Base-by-base conservation (phyloP, 2,329 filamentous ascomycete genomes). In the Aspergillus sp. region DNA sequence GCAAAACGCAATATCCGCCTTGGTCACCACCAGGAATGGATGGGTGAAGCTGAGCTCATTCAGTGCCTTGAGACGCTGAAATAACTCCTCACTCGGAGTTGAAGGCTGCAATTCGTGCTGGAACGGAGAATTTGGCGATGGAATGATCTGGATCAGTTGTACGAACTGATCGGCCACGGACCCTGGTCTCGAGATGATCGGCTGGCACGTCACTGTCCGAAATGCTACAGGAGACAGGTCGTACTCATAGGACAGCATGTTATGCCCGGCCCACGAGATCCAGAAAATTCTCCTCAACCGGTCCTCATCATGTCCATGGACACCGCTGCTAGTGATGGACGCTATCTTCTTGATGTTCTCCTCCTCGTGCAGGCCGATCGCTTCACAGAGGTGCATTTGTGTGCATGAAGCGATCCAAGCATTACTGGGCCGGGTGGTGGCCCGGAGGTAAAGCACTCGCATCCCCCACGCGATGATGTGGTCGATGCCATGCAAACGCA, bases 381-480 rank as follows among this genome's bases (percentile, higher is more conserved):
- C 48, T 50, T 62, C 59, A 13, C 54, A 61, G 7, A 61, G 53
- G 40, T 64, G 60, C 60, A 64, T 59, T 0, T 27, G 43, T 0
- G 59, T 62, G 39, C 60, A 64, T 1, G 60, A 64, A 2, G 60
- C 60, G 27, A 62, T 50, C 60, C 60, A 64, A 13, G 60, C 58
- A 53, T 52, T 60, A 31, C 41, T 58, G 6, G 60, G 60, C 0
- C 60, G 58, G 37, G 60, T 60, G 6, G 60, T 63, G 8, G 59
- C 56, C 6, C 60, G 54, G 3, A 64, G 48, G 9, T 64, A 64
- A 39, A 62, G 26, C 7, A 60, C 28, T 6, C 59, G 54, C 53
- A 62, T 49, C 8, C 51, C 54, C 59, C 60, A 60, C 3, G 60
- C 60, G 35, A 62, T 11, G 32, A 62, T 55, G 9, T 62, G 55